phyloP scores from a whole-genome alignment of 257 asterid genomes.

The Datura wrightii region DNA sequence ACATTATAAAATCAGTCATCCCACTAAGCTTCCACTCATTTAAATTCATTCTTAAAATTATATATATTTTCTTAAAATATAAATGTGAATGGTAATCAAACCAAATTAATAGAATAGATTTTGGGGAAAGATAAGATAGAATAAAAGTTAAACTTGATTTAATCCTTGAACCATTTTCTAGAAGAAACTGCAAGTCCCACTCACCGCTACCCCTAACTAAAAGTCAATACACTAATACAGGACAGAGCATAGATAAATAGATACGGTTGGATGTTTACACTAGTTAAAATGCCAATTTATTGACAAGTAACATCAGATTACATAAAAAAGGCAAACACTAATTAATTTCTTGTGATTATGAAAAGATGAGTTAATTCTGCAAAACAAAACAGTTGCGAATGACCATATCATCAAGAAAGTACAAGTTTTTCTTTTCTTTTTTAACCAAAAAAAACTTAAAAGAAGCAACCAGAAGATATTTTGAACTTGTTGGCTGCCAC shows the following conservation, averaged over 20 bases:
- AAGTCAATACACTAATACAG: background rate
- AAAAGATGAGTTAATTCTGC: background rate
- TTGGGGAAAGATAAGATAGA: background rate
- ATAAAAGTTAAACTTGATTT: background rate
- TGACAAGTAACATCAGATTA: background rate
- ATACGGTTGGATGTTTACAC: conserved; percentile 2
- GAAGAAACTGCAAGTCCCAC: background rate
- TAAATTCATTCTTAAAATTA: too few relatives aligned
- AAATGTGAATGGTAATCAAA: conserved; percentile 14
- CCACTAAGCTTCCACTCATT: too few relatives aligned
- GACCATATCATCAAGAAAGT: background rate
- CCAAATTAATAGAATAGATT: background rate
- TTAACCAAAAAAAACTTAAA: background rate
- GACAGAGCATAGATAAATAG: background rate
- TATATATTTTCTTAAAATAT: background rate
- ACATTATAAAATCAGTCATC: too few relatives aligned
- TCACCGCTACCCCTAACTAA: background rate
- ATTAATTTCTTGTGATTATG: background rate
- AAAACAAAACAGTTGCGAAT: conserved; percentile 15
- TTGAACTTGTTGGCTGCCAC: too few relatives aligned
- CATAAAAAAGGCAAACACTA: background rate
- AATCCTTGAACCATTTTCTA: conserved; percentile 6
- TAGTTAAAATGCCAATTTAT: conserved; percentile 2
- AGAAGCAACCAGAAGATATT: conserved; percentile 37
- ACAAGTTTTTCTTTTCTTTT: background rate